phyloP scores from a whole-genome alignment of 2,329 filamentous ascomycete genomes.

The Hypoxylon sp. region DNA sequence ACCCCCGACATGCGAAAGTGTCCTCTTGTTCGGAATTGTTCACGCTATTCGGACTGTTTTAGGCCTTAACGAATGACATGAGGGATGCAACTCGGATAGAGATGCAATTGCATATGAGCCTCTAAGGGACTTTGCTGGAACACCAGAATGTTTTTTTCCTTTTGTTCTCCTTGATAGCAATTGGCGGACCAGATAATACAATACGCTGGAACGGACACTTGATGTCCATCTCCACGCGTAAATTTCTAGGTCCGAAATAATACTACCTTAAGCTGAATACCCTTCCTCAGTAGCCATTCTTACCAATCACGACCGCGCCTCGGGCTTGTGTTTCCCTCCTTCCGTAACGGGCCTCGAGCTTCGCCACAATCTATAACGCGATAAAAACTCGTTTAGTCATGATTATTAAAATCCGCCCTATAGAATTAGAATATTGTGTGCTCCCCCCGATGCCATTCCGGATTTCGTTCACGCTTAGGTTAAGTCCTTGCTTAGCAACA shows the following conservation, averaged over 20 bases:
- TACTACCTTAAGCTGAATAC: constrained; percentile 6
- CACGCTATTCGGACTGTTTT: background rate
- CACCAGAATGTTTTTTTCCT: background rate
- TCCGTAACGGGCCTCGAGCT: constrained; percentile 39
- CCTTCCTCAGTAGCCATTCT: constrained; percentile 25
- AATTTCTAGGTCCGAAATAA: constrained; percentile 38
- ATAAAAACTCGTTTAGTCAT: constrained; percentile 27
- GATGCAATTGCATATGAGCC: background rate
- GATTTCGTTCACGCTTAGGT: constrained; percentile 13
- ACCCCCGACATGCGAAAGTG: background rate
- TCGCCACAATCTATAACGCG: constrained; percentile 36
- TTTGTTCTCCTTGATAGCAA: constrained; percentile 11
- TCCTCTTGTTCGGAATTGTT: background rate
- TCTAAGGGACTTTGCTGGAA: background rate
- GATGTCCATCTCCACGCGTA: constrained; percentile 6
- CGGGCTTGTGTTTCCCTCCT: constrained; percentile 38
- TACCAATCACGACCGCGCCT: constrained; percentile 32
- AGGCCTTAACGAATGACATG: background rate
- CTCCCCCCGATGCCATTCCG: constrained; percentile 2
- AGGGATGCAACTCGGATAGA: background rate
- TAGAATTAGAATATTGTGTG: constrained; percentile 15
- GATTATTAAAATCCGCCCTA: constrained; percentile 24
- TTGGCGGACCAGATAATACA: constrained; percentile 5
- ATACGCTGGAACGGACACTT: constrained; percentile 2
- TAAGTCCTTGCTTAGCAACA: constrained; percentile 14